These are phyloP conservation scores for Colletotrichum acutatum DNA, from an alignment of 2,329 filamentous ascomycete species.

Conservation along the genomic window DNA sequence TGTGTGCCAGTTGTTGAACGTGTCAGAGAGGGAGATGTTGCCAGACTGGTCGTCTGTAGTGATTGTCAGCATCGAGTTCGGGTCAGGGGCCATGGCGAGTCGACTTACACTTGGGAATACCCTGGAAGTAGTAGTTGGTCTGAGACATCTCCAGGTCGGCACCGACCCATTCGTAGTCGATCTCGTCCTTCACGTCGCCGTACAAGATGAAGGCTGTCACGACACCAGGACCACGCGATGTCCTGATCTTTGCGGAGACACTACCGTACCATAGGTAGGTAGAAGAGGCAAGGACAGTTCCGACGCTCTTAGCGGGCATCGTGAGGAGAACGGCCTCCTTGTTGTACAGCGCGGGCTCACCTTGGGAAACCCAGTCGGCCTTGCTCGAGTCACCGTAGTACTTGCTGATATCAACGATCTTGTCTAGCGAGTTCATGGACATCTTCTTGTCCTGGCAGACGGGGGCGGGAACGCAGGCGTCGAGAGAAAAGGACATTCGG, in stretches of 20 bases:
- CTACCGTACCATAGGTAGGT: conserved; percentile 98
- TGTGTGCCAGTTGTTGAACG: conserved; percentile 82
- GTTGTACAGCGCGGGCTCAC: conserved; percentile 75
- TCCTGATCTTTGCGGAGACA: conserved; percentile 86
- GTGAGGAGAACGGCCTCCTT: conserved; percentile 81
- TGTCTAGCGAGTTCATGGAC: conserved; percentile 78
- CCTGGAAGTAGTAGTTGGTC: conserved; percentile 98
- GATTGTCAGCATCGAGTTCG: conserved; percentile 36
- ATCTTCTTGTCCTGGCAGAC: conserved; percentile 81
- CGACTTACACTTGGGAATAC: conserved; percentile 85
- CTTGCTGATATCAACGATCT: conserved; percentile 76
- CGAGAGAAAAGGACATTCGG: conserved; percentile 81
- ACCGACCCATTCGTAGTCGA: conserved; percentile 96
- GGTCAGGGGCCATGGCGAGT: not conserved
- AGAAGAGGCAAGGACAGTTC: conserved; percentile 85
- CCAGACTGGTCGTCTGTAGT: conserved; percentile 76
- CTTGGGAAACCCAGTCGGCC: conserved; percentile 90
- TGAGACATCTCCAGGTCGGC: conserved; percentile 81
- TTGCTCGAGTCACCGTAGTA: conserved; percentile 87
- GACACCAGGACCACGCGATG: conserved; percentile 85
- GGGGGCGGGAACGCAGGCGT: conserved; percentile 87
- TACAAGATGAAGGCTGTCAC: conserved; percentile 98
- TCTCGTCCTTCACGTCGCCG: conserved; percentile 96
- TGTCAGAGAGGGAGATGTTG: conserved; percentile 77
- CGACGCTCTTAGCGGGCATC: conserved; percentile 86